A percentile compares a stretch with the other conserved stretches of the same genome.
These are phyloP conservation scores for Aspergillus sp. DNA, from an alignment of 2,329 filamentous ascomycete genomes.

Conservation along the genomic window DNA sequence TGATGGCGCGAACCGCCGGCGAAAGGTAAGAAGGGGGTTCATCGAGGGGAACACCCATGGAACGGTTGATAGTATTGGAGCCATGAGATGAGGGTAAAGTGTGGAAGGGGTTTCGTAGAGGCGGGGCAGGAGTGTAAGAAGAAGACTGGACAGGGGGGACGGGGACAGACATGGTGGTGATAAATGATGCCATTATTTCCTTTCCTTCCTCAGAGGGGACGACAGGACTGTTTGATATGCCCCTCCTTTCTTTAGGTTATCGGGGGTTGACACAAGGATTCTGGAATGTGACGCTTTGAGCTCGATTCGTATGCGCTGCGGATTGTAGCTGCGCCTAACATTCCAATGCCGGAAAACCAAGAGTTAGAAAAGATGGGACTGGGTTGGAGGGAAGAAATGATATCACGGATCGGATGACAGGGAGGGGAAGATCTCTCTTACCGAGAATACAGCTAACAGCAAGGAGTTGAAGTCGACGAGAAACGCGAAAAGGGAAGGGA, in stretches of 20 bases:
- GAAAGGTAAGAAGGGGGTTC: conserved; percentile 33
- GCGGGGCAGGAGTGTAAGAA: conserved; percentile 23
- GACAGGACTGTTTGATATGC: background rate
- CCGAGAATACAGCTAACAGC: too few relatives aligned
- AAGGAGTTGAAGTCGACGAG: too few relatives aligned
- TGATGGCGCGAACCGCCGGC: conserved; percentile 29
- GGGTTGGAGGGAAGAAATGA: too few relatives aligned
- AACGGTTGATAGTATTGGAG: conserved; percentile 25
- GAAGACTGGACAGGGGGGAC: conserved; percentile 28
- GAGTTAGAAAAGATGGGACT: too few relatives aligned
- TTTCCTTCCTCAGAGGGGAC: background rate
- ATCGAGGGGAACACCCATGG: conserved; percentile 20
- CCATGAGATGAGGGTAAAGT: conserved; percentile 21
- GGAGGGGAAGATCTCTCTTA: too few relatives aligned
- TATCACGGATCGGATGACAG: too few relatives aligned
- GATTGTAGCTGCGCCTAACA: too few relatives aligned
- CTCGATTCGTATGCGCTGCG: too few relatives aligned
- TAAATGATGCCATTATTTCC: conserved; percentile 65
- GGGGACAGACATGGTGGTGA: conserved; percentile 72
- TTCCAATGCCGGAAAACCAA: too few relatives aligned
- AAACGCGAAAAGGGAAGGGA: too few relatives aligned
- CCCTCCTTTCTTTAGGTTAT: background rate
- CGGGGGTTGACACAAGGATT: background rate
- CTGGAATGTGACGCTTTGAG: background rate
- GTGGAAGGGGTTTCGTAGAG: conserved; percentile 11